Conservation (phyloP, 1,139 yeast species). For the Kurtzmaniella quercitrusa region DNA sequence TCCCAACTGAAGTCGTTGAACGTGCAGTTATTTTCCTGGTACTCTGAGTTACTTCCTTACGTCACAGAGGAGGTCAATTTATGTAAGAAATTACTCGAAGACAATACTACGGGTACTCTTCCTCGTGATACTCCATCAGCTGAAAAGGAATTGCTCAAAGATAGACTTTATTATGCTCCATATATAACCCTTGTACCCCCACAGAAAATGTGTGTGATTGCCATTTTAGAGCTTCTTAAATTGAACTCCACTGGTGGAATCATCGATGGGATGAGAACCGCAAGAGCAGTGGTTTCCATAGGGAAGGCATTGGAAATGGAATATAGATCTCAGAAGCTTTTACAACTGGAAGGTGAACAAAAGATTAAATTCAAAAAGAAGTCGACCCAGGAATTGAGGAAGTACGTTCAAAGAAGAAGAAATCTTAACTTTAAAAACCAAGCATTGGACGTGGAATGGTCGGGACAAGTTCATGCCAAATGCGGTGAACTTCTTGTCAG, state of each 20-base stretch:
- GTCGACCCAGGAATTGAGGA: slow-evolving; percentile 40
- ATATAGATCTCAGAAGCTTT: slow-evolving; percentile 62
- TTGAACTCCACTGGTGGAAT: slow-evolving; percentile 73
- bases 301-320: slow-evolving; percentile 86
- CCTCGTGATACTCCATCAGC: slow-evolving; percentile 15
- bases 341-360: slow-evolving; percentile 54
- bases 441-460: slow-evolving; percentile 28
- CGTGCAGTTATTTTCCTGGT: slow-evolving; percentile 77
- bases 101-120: slow-evolving; percentile 16
- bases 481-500: slow-evolving; percentile 80
- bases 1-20: slow-evolving; percentile 59
- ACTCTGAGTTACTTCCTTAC: slow-evolving; percentile 62
- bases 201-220: slow-evolving; percentile 76
- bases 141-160: slow-evolving; percentile 37
- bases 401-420: slow-evolving; percentile 25
- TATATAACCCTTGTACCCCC: slow-evolving; percentile 68
- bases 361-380: slow-evolving; percentile 16
- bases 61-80: slow-evolving; percentile 60
- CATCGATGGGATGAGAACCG: slow-evolving; percentile 81
- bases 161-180: slow-evolving; percentile 71
- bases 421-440: slow-evolving; percentile 12
- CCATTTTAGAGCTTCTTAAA: slow-evolving; percentile 77
- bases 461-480: slow-evolving; percentile 61
- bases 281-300: slow-evolving; percentile 74
- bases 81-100: slow-evolving; percentile 35